Evolutionary conservation across 2,329 filamentous ascomycete genomes (phyloP), one percentile per base, ranked within the genome.

Genomic region (Colletotrichum karsti): DNA sequence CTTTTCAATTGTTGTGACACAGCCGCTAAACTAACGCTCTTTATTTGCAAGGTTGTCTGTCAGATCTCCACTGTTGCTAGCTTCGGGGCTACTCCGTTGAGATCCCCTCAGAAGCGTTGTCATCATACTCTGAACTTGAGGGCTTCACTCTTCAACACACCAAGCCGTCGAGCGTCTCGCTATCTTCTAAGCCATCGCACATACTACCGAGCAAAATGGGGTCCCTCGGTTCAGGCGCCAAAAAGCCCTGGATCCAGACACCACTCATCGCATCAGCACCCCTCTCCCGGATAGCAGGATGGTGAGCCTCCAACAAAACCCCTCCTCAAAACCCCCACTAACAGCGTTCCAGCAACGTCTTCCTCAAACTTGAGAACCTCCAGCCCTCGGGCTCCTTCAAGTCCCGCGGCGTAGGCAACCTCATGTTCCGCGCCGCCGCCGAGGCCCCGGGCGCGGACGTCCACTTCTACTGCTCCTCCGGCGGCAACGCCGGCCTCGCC

Each of bases 301-400:
- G 92, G 91, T 93, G 80, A 76, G 85, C 41, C 57, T n/a, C 44
- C 28, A 10, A 53, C 9, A 22, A 28, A 50, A 54, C 20, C 42
- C 70, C 62, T 73, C 73, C 41, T 4, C 24, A 24, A n/a, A 20
- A 54, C 18, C 51, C 28, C 33, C 50, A 57, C 69, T 65, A 60
- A 66, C 24, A 41, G 3, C 28, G 9, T 7, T 39, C n/a, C 69
- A 87, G 92, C 83, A 91, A 92, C 81, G 89, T 97, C 78, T 93
- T 92, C 78, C 89, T 97, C 74, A 97, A 97, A 79, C 88, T 96
- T 70, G 93, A 97, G 74, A 93, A 92, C 76, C 87, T 94, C 61
- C 94, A 97, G 76, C 94, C 93, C 5, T 92, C 91, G 22, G 92
- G 92, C 70, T 95, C 92, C 41, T 97, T 97, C 88, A 96, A 97